These are phyloP conservation scores for Cornus controversa DNA, from an alignment of 148 eudicot species.

Conservation along the genomic window DNA sequence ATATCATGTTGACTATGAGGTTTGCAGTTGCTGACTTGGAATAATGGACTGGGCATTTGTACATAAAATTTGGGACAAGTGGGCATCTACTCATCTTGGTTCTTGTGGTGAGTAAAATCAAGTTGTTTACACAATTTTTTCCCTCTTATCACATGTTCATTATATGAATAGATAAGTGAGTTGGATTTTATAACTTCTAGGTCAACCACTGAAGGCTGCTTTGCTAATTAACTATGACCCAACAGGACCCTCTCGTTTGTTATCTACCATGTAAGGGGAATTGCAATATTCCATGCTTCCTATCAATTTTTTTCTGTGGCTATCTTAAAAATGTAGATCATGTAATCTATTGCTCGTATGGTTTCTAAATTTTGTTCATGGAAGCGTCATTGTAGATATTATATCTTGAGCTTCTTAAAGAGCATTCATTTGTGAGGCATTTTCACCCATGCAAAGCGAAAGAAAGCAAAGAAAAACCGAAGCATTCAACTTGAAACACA, in stretches of 20 bases:
- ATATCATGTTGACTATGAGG: constrained; percentile 6
- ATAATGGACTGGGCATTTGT: constrained; percentile 80
- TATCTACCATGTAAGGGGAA: constrained; percentile 77
- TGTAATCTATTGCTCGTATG: no score
- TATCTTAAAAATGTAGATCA: no score
- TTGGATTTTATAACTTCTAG: constrained; percentile 31
- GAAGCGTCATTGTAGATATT: no score
- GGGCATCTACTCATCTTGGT: constrained; percentile 70
- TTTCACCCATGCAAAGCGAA: no score
- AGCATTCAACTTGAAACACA: no score
- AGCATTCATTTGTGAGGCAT: no score
- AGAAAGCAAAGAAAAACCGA: no score
- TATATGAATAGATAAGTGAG: background rate
- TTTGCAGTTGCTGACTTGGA: constrained; percentile 25
- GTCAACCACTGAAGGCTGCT: constrained; percentile 72
- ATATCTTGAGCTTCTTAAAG: no score
- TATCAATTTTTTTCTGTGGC: background rate
- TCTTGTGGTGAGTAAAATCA: constrained; percentile 57
- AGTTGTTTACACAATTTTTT: background rate
- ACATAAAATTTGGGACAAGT: constrained; percentile 76
- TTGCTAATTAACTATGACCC: constrained; percentile 85
- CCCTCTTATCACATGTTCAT: background rate
- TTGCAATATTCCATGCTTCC: background rate
- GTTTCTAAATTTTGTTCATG: no score
- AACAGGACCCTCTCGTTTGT: constrained; percentile 86